A percentile compares a stretch with the other conserved stretches of the same genome.
Evolutionary conservation across 192 early-diverging fungal species (phyloP).

Genomic region (Rhizoclosmatium globosum): DNA sequence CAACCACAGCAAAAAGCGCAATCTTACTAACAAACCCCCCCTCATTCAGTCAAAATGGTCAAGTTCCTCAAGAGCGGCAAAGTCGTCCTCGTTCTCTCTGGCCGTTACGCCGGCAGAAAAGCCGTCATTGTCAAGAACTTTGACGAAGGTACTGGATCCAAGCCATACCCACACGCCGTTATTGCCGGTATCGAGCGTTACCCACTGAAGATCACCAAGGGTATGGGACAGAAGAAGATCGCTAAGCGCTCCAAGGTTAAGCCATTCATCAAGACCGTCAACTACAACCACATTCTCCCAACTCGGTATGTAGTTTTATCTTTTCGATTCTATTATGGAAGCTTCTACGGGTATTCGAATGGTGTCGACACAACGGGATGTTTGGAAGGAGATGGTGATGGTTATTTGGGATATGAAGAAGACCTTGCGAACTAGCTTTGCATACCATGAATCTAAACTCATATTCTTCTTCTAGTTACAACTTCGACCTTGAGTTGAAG

Average conservation of each 20-base stretch:
- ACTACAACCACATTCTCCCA: conserved; percentile 99
- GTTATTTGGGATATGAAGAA: too few relatives aligned
- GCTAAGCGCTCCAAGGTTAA: conserved; percentile 97
- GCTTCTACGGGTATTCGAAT: too few relatives aligned
- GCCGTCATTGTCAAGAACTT: conserved; percentile 97
- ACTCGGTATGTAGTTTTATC: conserved; percentile 76
- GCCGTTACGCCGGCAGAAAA: conserved; percentile 99
- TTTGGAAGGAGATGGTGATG: too few relatives aligned
- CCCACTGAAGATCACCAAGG: conserved; percentile 96
- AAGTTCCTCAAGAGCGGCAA: conserved; percentile 55
- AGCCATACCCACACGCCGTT: conserved; percentile 97
- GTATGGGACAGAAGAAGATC: conserved; percentile 94
- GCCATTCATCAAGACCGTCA: conserved; percentile 98
- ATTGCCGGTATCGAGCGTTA: conserved; percentile 98
- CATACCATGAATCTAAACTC: conserved; percentile 23
- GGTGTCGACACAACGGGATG: too few relatives aligned
- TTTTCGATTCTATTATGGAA: too few relatives aligned
- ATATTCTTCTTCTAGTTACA: conserved; percentile 71
- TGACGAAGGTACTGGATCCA: conserved; percentile 98
- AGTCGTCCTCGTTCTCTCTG: conserved; percentile 97
- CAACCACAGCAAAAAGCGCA: neutral
- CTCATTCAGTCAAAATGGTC: conserved; percentile 35
- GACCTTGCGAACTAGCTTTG: conserved; percentile 18
- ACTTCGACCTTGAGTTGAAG: conserved; percentile 96
- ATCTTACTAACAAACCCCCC: neutral